Conservation (phyloP, 1,284 basidiomycete species). For the Cutaneotrichosporon sp. region DNA sequence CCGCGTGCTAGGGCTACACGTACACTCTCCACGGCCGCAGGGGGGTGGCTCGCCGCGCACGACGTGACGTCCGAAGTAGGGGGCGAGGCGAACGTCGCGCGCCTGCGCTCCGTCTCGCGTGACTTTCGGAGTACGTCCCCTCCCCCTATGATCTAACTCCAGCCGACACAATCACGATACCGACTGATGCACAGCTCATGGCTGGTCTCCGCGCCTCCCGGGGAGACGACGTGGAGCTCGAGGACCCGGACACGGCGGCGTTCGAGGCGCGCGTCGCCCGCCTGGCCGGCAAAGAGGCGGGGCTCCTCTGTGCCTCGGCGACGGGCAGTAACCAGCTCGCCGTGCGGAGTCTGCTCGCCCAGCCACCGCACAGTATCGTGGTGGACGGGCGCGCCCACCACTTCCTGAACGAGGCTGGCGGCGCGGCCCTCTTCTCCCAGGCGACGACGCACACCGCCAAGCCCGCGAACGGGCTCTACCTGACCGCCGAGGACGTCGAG, state of each 20-base stretch:
- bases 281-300: constrained; percentile 74
- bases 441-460: constrained; percentile 62
- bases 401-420: constrained; percentile 64
- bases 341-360: constrained; percentile 80
- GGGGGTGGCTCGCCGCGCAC: constrained; percentile 1
- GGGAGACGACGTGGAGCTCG: constrained; percentile 59
- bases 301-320: constrained; percentile 79
- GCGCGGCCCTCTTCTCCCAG: constrained; percentile 85
- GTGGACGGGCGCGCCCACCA: constrained; percentile 83
- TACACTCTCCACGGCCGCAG: neutral
- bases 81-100: constrained; percentile 48
- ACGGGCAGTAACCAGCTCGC: constrained; percentile 88
- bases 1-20: too few relatives aligned
- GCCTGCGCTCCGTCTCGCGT: constrained; percentile 37
- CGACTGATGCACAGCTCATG: constrained; percentile 57
- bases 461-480: constrained; percentile 58
- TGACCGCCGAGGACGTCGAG: constrained; percentile 77
- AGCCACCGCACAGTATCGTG: constrained; percentile 81
- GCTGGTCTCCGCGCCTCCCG: constrained; percentile 56
- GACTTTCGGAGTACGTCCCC: constrained; percentile 54
- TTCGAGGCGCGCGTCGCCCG: constrained; percentile 78
- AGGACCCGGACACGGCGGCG: constrained; percentile 62
- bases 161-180: constrained; percentile 58
- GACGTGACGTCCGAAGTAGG: constrained; percentile 41
- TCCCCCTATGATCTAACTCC: too few relatives aligned